Evolutionary conservation across 129 eudicot species (phyloP).

Genomic region (Saussurea involucrata): DNA sequence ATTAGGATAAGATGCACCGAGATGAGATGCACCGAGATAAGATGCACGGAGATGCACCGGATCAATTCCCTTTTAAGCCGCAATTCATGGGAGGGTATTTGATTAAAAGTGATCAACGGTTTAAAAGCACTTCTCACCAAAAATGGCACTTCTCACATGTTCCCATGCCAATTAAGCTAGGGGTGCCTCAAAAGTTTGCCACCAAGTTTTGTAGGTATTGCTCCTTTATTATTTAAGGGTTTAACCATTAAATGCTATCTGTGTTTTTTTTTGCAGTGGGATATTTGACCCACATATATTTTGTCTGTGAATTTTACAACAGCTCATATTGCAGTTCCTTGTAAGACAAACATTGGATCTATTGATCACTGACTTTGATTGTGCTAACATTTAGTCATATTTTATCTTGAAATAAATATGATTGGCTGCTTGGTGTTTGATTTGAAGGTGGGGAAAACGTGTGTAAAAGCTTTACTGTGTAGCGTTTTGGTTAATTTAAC

Average conservation of each 20-base stretch:
- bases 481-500: neutral
- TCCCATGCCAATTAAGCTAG: too few relatives aligned
- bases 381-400: neutral
- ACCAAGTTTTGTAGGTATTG: neutral
- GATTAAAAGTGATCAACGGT: too few relatives aligned
- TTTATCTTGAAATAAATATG: neutral
- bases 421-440: neutral
- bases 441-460: neutral
- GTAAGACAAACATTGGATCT: conserved; percentile 1
- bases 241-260: neutral
- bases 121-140: too few relatives aligned
- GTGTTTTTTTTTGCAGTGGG: neutral
- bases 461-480: conserved; percentile 13
- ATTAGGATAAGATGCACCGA: too few relatives aligned
- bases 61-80: too few relatives aligned
- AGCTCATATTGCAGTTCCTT: neutral
- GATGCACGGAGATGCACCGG: too few relatives aligned
- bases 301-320: neutral
- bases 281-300: neutral
- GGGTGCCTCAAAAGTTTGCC: neutral
- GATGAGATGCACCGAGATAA: too few relatives aligned
- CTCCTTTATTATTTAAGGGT: neutral
- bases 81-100: too few relatives aligned
- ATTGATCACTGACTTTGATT: conserved; percentile 1
- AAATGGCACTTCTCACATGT: too few relatives aligned